These are phyloP conservation scores for Chrysoporthe puriensis DNA, from an alignment of 2,329 filamentous ascomycete genomes.

Conservation along the genomic window DNA sequence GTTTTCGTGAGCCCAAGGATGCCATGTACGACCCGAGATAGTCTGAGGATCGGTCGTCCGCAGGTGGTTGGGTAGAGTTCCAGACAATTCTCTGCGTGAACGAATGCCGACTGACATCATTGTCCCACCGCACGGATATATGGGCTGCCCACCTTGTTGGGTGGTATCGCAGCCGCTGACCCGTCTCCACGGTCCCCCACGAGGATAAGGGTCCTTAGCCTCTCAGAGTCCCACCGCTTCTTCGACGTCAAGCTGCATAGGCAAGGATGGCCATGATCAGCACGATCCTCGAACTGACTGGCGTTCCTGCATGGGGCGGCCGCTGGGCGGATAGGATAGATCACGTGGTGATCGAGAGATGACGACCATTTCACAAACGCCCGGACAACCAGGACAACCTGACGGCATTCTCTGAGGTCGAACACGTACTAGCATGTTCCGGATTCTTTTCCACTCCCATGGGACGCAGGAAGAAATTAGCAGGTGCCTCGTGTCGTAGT, in stretches of 20 bases:
- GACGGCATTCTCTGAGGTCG: too few relatives aligned
- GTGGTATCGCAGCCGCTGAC: neutral
- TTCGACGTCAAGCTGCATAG: conserved; percentile 29
- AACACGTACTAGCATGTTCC: too few relatives aligned
- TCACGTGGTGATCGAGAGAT: neutral
- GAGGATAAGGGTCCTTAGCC: neutral
- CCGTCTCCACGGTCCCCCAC: neutral
- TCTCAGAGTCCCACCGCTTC: conserved; percentile 21
- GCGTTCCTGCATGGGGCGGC: neutral
- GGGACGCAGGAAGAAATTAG: too few relatives aligned
- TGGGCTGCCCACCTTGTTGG: neutral
- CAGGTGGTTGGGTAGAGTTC: neutral
- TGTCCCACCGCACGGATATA: neutral
- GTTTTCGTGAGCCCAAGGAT: neutral
- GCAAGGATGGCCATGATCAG: neutral
- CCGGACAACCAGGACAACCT: too few relatives aligned
- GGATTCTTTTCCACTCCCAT: too few relatives aligned
- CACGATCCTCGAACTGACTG: neutral
- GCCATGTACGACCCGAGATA: neutral
- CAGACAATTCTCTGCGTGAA: neutral
- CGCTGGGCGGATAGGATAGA: neutral
- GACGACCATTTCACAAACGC: neutral
- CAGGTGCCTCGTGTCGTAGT: too few relatives aligned
- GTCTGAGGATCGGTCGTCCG: conserved; percentile 3
- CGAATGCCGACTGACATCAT: conserved; percentile 18